Base-by-base conservation (phyloP, 2,329 filamentous ascomycete species). In the Fusarium odoratissimum region DNA sequence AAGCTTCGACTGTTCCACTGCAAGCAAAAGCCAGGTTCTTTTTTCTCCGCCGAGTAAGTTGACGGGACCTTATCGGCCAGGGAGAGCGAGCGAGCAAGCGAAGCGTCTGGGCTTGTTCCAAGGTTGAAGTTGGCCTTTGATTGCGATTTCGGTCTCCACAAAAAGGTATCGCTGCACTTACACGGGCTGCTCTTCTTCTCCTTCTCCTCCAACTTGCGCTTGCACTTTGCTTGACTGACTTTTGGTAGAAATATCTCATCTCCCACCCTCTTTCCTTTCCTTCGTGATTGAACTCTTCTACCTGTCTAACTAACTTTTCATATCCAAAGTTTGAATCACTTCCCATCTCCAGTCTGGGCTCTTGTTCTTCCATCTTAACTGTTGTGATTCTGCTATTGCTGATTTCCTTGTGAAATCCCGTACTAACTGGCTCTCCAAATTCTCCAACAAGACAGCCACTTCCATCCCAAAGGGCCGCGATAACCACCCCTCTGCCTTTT, bases 161-260 rank as follows among this genome's bases (percentile, higher is more conserved):
- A 61, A 69, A 55, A 69, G 42, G 49, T 51, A 54, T 58, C 45
- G 63, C 64, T 52, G 73, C 74, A 76, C 74, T 77, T 76, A 77
- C 67, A 76, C 61, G 54, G 52, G 44, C 33, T 64, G 42, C 60
- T 59, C 51, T 40, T 63, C 28, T 35, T 38, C 33, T 25, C 31
- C 48, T 37, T 48, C 33, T 28, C 45, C 42, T 38, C 57, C 31
- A 31, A 56, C 41, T 30, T 49, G 23, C 54, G 21, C 59, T 55
- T 49, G 42, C 61, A 41, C 52, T 51, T 44, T 37, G 42, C 40
- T 45, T 48, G 41, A 58, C 57, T 48, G 42, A 30, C 42, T 21
- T 28, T 40, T 17, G 40, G 42, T 75, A 77, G 75, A 77, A 77
- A 77, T 77, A 77, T 70, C 67, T 49, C 56, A 49, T 77, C 75